Percentiles rank a stretch among this genome's conserved stretches.
Conservation (phyloP, 192 early-diverging fungal genomes). For the Phlyctochytrium arcticum region DNA sequence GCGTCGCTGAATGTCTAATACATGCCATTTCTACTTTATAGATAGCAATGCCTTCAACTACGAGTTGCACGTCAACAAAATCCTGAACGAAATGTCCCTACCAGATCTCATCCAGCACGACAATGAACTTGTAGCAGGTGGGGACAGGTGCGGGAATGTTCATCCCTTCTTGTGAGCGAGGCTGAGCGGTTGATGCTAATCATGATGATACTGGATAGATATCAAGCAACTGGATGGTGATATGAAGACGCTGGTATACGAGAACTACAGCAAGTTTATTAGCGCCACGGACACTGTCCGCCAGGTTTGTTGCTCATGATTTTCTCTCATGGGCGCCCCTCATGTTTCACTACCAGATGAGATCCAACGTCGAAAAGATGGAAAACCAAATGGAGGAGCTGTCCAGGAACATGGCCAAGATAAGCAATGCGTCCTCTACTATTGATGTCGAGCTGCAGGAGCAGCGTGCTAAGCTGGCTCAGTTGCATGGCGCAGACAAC, state of each 20-base stretch:
- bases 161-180: neutral
- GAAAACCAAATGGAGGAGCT: conserved; percentile 78
- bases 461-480: conserved; percentile 67
- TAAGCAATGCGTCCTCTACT: conserved; percentile 45
- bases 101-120: conserved; percentile 67
- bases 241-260: conserved; percentile 97
- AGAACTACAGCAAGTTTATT: conserved; percentile 98
- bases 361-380: conserved; percentile 79
- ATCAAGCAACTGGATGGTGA: conserved; percentile 89
- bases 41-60: conserved; percentile 59
- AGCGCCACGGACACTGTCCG: conserved; percentile 89
- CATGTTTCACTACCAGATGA: conserved; percentile 55
- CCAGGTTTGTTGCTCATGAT: conserved; percentile 39
- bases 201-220: conserved; percentile 37
- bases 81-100: conserved; percentile 64
- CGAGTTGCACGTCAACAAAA: conserved; percentile 73
- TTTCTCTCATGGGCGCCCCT: neutral
- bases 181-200: neutral
- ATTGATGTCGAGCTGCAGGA: conserved; percentile 62
- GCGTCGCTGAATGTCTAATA: too few species aligned
- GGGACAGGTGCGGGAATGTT: neutral
- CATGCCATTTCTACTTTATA: neutral
- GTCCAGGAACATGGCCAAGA: conserved; percentile 59
- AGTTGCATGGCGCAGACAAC: conserved; percentile 67
- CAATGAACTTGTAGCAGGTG: conserved; percentile 72